Base-by-base conservation (phyloP, 2,329 filamentous ascomycete genomes). In the Calonectria henricotiae region DNA sequence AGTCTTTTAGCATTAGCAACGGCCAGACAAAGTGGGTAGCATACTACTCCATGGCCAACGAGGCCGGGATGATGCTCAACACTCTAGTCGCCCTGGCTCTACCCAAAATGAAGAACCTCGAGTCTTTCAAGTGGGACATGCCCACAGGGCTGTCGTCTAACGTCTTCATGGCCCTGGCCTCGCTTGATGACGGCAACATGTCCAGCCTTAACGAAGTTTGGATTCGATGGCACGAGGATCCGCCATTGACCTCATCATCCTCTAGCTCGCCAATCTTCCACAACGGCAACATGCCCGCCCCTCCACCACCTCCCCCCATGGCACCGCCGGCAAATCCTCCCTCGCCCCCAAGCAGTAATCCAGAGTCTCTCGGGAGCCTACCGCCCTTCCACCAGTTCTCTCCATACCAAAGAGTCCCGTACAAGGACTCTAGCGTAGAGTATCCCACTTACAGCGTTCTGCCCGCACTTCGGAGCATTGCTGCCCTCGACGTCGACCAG, bases 121-220 rank as follows among this genome's bases (percentile, higher is more conserved):
- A 72, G 49, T 68, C 64, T 6, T 70, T 72, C 61, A 72, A 62
- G 20, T 72, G 70, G 70, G 67, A 70, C 47, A 72, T 72, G 70
- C 70, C 70, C 49, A 70, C 67, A 1, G 70, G 70, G 27, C 17
- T 72, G n/a, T 70, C 67, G 2, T 72, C 68, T 11, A 69, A 72
- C 35, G 70, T 70, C 46, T 72, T 72, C 62, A 68, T 72, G 70
- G 67, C 70, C 13, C 30, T 72, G 35, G 67, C 68, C 37, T 70
- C 65, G 17, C 70, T 70, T 47, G 68, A 65, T 2, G 70, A 72
- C 25, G 44, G 55, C 9, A 35, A 23, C 17, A 62, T 41, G 12
- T 61, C 61, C 17, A 62, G 41, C 17, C 67, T 72, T 17, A 35
- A 72, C 13, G 46, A 68, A 13, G 70, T 72, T 55, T 72, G 70